These are phyloP conservation scores for Balakata baccata DNA, from an alignment of 345 rosid species.

Conservation along the genomic window DNA sequence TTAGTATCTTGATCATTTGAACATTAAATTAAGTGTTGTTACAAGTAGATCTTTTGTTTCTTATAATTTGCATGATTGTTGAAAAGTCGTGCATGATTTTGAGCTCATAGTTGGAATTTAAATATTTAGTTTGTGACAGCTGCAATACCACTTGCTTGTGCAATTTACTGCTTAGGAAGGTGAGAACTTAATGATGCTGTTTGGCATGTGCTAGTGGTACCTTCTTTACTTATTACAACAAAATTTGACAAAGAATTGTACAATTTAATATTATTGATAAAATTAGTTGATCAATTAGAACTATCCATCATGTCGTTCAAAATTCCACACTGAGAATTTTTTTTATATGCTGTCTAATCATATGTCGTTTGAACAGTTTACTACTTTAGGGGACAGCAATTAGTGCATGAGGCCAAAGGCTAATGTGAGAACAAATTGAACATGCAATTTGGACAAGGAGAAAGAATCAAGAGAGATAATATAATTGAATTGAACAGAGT, in stretches of 20 bases:
- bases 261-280: neutral
- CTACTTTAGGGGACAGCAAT: neutral
- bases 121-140: neutral
- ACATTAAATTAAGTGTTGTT: neutral
- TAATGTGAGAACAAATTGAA: neutral
- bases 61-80: neutral
- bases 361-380: neutral
- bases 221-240: neutral
- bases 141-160: neutral
- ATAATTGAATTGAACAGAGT: neutral
- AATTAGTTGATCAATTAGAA: neutral
- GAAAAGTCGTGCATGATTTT: neutral
- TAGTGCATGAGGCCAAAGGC: neutral
- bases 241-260: neutral
- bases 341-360: neutral
- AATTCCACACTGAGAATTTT: neutral
- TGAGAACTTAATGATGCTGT: neutral
- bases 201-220: neutral
- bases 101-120: neutral
- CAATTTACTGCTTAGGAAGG: slow-evolving; percentile 1
- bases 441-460: neutral
- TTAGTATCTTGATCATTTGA: neutral
- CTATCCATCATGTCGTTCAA: neutral
- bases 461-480: neutral
- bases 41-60: neutral